Percentiles rank a stretch among this genome's conserved stretches.
phyloP scores from a whole-genome alignment of 129 eudicot species.

The Erigeron canadensis region DNA sequence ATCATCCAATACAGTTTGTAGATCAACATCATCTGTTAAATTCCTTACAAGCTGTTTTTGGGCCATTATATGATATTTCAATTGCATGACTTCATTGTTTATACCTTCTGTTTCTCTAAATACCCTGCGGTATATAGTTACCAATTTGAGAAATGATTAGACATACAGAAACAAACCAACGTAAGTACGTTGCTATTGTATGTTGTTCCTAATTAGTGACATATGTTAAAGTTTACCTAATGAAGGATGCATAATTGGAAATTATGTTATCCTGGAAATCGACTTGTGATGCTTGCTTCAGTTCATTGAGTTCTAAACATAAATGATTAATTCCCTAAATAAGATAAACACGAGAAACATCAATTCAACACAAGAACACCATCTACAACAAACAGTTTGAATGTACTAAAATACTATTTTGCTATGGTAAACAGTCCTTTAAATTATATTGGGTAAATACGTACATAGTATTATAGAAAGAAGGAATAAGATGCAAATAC shows the following conservation, averaged over 20 bases:
- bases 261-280: conserved; percentile 67
- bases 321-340: conserved; percentile 65
- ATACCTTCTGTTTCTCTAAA: conserved; percentile 53
- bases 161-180: background rate
- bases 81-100: conserved; percentile 52
- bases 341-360: conserved; percentile 9
- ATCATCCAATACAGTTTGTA: conserved; percentile 35
- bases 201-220: background rate
- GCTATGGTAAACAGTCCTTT: background rate
- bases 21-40: conserved; percentile 30
- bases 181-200: background rate
- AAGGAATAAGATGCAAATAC: background rate
- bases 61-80: conserved; percentile 52
- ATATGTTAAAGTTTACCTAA: conserved; percentile 40
- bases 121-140: conserved; percentile 44
- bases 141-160: background rate
- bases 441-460: background rate
- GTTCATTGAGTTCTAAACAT: conserved; percentile 73
- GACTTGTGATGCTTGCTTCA: conserved; percentile 63
- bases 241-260: conserved; percentile 57
- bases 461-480: background rate
- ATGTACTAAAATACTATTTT: background rate
- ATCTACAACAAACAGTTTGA: background rate
- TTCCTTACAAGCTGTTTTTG: conserved; percentile 53
- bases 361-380: conserved; percentile 8